phyloP scores from a whole-genome alignment of 352 stramenopile genomes.

The Pythium scleroteichum region DNA sequence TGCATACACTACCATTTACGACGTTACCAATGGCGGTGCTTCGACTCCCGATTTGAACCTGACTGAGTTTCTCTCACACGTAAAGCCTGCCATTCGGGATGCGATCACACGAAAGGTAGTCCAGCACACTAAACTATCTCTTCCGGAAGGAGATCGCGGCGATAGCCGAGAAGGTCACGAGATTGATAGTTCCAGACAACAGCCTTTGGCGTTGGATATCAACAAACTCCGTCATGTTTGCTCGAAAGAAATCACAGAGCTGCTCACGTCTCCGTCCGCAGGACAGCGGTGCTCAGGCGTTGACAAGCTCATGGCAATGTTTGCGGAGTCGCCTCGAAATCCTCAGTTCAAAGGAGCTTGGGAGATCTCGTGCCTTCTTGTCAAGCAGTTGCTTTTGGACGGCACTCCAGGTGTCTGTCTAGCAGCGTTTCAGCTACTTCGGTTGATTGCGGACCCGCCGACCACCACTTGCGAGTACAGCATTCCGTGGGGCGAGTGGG shows the following conservation, averaged over 20 bases:
- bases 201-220: constrained; percentile 55
- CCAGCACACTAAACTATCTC: constrained; percentile 51
- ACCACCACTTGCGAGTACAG: constrained; percentile 36
- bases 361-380: constrained; percentile 71
- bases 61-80: constrained; percentile 57
- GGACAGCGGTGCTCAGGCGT: constrained; percentile 51
- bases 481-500: constrained; percentile 81
- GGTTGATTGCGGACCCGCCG: constrained; percentile 54
- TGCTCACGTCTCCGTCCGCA: constrained; percentile 47
- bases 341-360: constrained; percentile 56
- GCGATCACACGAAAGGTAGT: constrained; percentile 71
- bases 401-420: constrained; percentile 47
- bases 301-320: constrained; percentile 52
- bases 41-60: constrained; percentile 44
- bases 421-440: constrained; percentile 53
- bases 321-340: constrained; percentile 34
- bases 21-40: constrained; percentile 56
- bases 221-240: constrained; percentile 62
- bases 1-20: constrained; percentile 71
- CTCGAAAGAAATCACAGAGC: constrained; percentile 46
- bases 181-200: constrained; percentile 55
- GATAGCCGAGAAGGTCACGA: constrained; percentile 21
- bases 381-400: constrained; percentile 70
- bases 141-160: background rate
- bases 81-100: constrained; percentile 72